These are phyloP conservation scores for Pisolithus marmoratus DNA, from an alignment of 768 basidiomycete species.

Conservation along the genomic window DNA sequence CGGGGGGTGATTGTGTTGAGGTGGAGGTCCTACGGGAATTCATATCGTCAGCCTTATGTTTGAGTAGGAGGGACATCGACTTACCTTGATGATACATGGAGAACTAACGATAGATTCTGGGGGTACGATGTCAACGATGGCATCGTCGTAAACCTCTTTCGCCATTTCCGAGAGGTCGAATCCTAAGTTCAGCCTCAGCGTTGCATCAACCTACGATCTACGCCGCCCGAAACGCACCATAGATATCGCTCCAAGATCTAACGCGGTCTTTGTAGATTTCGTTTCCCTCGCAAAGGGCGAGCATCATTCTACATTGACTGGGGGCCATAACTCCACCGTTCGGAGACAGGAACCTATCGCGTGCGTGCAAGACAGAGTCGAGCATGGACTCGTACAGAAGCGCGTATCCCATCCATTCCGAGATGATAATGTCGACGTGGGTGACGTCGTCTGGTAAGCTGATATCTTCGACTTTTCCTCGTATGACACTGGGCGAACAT, in stretches of 20 bases:
- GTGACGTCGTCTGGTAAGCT: constrained; percentile 61
- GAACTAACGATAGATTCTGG: constrained; percentile 60
- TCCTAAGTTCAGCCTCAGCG: constrained; percentile 37
- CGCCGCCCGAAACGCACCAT: constrained; percentile 48
- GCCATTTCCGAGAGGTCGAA: constrained; percentile 88
- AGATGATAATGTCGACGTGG: constrained; percentile 90
- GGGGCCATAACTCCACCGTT: constrained; percentile 81
- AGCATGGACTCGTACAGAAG: constrained; percentile 96
- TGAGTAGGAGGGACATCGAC: constrained; percentile 5
- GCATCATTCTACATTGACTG: constrained; percentile 79
- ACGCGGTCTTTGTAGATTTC: constrained; percentile 78
- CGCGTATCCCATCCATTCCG: constrained; percentile 97
- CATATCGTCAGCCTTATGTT: neutral
- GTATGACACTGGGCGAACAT: constrained; percentile 54
- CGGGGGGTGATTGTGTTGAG: constrained; percentile 56
- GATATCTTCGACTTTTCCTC: constrained; percentile 89
- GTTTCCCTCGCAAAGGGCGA: constrained; percentile 74
- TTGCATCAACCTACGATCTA: no score
- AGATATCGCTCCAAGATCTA: constrained; percentile 86
- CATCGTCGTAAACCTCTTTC: constrained; percentile 68
- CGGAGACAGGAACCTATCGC: constrained; percentile 78
- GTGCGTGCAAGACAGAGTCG: constrained; percentile 85
- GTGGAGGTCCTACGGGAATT: constrained; percentile 59
- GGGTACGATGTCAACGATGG: constrained; percentile 75
- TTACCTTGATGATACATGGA: constrained; percentile 63